Evolutionary conservation across 768 basidiomycete species (phyloP).

Genomic region (Pleurotus platypus): DNA sequence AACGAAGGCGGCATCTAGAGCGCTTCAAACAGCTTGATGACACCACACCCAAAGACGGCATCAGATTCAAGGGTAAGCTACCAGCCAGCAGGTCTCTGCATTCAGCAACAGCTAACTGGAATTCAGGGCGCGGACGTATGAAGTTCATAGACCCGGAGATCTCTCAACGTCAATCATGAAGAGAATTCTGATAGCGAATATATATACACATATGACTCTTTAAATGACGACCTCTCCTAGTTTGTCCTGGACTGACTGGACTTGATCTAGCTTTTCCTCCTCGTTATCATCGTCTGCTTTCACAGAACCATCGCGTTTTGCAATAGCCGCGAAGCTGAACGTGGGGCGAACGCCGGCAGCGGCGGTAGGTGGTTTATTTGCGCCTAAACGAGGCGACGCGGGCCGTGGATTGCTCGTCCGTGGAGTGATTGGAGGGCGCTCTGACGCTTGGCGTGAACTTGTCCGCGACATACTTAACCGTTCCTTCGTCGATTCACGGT

Average conservation of each 20-base stretch:
- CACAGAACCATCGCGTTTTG: slow-evolving; percentile 32
- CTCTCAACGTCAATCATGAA: slow-evolving; percentile 8
- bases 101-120: neutral
- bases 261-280: slow-evolving; percentile 14
- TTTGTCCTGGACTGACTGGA: slow-evolving; percentile 17
- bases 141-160: slow-evolving; percentile 59
- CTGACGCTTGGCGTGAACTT: slow-evolving; percentile 46
- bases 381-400: slow-evolving; percentile 25
- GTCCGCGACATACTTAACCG: slow-evolving; percentile 48
- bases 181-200: neutral
- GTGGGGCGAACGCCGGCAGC: slow-evolving; percentile 61
- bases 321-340: slow-evolving; percentile 76
- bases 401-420: slow-evolving; percentile 20
- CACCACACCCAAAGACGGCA: slow-evolving; percentile 37
- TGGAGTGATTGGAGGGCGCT: slow-evolving; percentile 35
- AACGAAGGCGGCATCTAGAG: slow-evolving; percentile 45
- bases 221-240: slow-evolving; percentile 33
- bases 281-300: slow-evolving; percentile 14
- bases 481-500: slow-evolving; percentile 55
- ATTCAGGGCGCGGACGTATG: slow-evolving; percentile 60
- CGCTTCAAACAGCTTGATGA: slow-evolving; percentile 34
- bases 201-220: slow-evolving; percentile 1
- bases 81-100: neutral
- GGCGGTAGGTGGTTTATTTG: slow-evolving; percentile 17
- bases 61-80: slow-evolving; percentile 61